Evolutionary conservation across 805 yeast species (phyloP), one percentile per base, ranked within the genome.

Genomic region (Barnettozyma pratensis): DNA sequence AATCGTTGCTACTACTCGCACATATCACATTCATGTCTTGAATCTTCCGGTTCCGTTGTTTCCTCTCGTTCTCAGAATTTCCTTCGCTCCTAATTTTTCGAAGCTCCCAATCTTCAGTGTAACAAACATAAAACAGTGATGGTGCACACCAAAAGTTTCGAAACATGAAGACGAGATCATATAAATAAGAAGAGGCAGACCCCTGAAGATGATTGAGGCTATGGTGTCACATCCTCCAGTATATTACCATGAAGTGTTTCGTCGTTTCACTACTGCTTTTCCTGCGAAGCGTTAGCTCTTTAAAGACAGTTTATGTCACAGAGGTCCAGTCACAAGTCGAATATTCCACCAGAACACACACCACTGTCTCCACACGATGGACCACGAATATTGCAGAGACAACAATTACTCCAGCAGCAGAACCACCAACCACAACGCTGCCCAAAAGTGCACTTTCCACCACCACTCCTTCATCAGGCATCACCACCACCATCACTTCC

Each of bases 401-500:
- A 8, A 31, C 34, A 31, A 31, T 19, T 31, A 31, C 3, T 31
- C 8, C 34, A 31, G 34, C 19, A 19, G 19, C 2, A 19, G 19
- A 19, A 19, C 3, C 19, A 19, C 19, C 19, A 19, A 19, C 19
- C 19, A 19, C 19, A 19, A 19, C 19, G 19, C 19, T 19, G 19
- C 19, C 19, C 19, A 19, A 19, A 19, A 19, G 19, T 19, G 19
- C 19, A 19, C 19, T 19, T 19, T 32, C 46, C 38, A 30, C 44
- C 38, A n/a, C 52, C 51, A 5, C 55, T 55, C 7, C 19, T 14
- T 40, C 25, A 10, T 6, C 40, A 5, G 46, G 39, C 8, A 6
- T 10, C 25, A 53, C 62, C 1, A 51, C 63, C 2, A 55, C 60
- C 3, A 40, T 46, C 7, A 55, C 60, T 3, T 47, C 49, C 1